A percentile compares a stretch with the other conserved stretches of the same genome.
phyloP scores from a whole-genome alignment of 2,329 filamentous ascomycete genomes.

The Ophidiomyces ophidiicola region DNA sequence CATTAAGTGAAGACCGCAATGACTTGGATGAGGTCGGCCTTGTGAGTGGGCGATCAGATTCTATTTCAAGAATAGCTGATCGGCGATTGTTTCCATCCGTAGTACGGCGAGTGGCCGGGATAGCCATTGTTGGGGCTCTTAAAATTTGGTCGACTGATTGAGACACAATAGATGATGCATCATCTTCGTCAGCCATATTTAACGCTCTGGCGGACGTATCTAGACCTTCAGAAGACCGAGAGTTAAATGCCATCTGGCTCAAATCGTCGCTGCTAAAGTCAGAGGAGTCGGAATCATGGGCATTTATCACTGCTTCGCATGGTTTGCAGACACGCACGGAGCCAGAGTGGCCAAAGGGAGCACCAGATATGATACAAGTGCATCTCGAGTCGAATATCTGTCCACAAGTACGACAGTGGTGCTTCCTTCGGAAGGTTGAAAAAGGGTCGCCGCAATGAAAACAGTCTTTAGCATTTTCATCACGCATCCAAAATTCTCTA shows the following conservation, averaged over 20 bases:
- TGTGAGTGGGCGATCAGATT: constrained; percentile 61
- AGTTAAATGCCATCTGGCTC: constrained; percentile 51
- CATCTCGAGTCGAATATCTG: constrained; percentile 98
- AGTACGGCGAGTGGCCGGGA: constrained; percentile 51
- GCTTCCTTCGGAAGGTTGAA: constrained; percentile 86
- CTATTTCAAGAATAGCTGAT: constrained; percentile 82
- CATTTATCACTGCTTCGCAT: constrained; percentile 81
- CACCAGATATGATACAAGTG: constrained; percentile 78
- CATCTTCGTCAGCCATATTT: constrained; percentile 37
- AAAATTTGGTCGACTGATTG: constrained; percentile 37
- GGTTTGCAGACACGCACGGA: constrained; percentile 83
- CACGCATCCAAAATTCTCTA: constrained; percentile 98
- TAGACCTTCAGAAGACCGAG: constrained; percentile 50
- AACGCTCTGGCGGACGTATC: constrained; percentile 30
- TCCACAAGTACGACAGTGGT: constrained; percentile 90
- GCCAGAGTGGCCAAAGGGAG: constrained; percentile 74
- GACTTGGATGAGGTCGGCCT: constrained; percentile 92
- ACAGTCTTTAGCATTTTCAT: constrained; percentile 95
- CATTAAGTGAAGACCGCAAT: constrained; percentile 57
- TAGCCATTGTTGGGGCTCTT: constrained; percentile 50
- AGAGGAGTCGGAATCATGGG: constrained; percentile 79
- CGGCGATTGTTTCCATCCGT: constrained; percentile 70
- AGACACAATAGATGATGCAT: constrained; percentile 36
- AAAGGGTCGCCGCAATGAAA: constrained; percentile 86
- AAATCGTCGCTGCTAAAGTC: constrained; percentile 66